A percentile compares a stretch with the other conserved stretches of the same genome.
These are phyloP conservation scores for Hymenoscyphus infarciens DNA, from an alignment of 2,329 filamentous ascomycete genomes.

Conservation along the genomic window DNA sequence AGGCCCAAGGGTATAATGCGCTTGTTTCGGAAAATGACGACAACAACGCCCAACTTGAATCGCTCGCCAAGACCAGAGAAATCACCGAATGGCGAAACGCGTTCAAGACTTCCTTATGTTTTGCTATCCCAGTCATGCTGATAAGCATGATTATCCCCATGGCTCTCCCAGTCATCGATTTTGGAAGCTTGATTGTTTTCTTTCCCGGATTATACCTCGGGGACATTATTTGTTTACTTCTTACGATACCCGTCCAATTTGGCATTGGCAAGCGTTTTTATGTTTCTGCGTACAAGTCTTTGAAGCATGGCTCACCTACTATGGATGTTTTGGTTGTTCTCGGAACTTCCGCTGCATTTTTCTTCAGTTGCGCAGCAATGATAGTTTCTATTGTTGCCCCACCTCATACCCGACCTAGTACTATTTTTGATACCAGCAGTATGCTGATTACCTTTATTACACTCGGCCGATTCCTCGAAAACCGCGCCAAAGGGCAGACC, in stretches of 20 bases:
- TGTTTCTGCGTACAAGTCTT: slow-evolving; percentile 83
- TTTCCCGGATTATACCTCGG: slow-evolving; percentile 79
- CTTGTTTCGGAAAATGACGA: slow-evolving; percentile 88
- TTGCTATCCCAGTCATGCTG: slow-evolving; percentile 86
- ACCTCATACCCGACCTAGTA: slow-evolving; percentile 77
- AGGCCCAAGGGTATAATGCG: slow-evolving; percentile 82
- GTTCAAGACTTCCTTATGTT: slow-evolving; percentile 72
- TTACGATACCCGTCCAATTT: slow-evolving; percentile 94
- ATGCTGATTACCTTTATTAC: slow-evolving; percentile 98
- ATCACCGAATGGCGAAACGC: slow-evolving; percentile 88
- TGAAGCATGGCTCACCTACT: slow-evolving; percentile 86
- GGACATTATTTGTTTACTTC: slow-evolving; percentile 74
- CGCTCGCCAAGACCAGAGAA: slow-evolving; percentile 91
- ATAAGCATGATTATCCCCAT: slow-evolving; percentile 95
- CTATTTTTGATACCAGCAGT: slow-evolving; percentile 94
- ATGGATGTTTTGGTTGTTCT: slow-evolving; percentile 97
- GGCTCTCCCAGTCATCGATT: slow-evolving; percentile 71
- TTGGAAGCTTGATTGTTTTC: slow-evolving; percentile 63
- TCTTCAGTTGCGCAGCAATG: slow-evolving; percentile 91
- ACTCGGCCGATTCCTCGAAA: slow-evolving; percentile 87
- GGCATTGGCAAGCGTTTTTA: slow-evolving; percentile 96
- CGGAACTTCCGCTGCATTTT: slow-evolving; percentile 92
- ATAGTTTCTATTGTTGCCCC: slow-evolving; percentile 69
- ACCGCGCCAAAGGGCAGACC: slow-evolving; percentile 91
- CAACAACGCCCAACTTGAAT: slow-evolving; percentile 94